Conservation (phyloP, 108 stramenopile genomes). For the Pseudonitzschia delicatissima region DNA sequence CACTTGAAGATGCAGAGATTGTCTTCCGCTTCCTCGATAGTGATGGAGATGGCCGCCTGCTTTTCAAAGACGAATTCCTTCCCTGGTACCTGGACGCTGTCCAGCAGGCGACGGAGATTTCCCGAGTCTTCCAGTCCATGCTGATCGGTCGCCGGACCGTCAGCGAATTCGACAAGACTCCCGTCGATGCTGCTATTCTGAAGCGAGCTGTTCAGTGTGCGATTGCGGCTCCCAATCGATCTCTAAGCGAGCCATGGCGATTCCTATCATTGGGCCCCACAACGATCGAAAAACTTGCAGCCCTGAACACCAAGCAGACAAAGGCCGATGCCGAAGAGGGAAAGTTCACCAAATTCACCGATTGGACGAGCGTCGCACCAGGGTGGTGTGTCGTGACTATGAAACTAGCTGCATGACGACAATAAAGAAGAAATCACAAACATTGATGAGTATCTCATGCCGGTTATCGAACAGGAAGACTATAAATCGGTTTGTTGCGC, state of each 20-base stretch:
- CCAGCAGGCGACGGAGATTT: constrained; percentile 43
- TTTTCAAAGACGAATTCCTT: constrained; percentile 53
- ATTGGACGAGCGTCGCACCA: constrained; percentile 51
- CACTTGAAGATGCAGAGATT: constrained; percentile 46
- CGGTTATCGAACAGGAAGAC: constrained; percentile 36
- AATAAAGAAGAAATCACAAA: constrained; percentile 10
- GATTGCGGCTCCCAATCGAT: constrained; percentile 67
- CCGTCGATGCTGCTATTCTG: constrained; percentile 57
- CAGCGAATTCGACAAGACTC: constrained; percentile 58
- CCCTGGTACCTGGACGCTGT: constrained; percentile 66
- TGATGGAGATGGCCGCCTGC: constrained; percentile 44
- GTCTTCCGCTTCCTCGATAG: constrained; percentile 57
- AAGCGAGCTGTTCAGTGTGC: constrained; percentile 64
- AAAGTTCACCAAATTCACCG: constrained; percentile 15
- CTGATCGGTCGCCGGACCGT: constrained; percentile 59
- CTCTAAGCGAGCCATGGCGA: constrained; percentile 63
- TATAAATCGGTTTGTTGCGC: constrained; percentile 60
- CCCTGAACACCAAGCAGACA: constrained; percentile 26
- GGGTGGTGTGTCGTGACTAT: constrained; percentile 73
- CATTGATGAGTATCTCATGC: too few relatives aligned
- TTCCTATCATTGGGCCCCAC: constrained; percentile 60
- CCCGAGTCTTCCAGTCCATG: constrained; percentile 44
- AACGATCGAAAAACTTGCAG: constrained; percentile 49
- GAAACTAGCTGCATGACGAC: constrained; percentile 27
- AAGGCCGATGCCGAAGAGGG: background rate